Evolutionary conservation across 176 grass and related monocot species (phyloP).

Genomic region (Oryza australiensis): DNA sequence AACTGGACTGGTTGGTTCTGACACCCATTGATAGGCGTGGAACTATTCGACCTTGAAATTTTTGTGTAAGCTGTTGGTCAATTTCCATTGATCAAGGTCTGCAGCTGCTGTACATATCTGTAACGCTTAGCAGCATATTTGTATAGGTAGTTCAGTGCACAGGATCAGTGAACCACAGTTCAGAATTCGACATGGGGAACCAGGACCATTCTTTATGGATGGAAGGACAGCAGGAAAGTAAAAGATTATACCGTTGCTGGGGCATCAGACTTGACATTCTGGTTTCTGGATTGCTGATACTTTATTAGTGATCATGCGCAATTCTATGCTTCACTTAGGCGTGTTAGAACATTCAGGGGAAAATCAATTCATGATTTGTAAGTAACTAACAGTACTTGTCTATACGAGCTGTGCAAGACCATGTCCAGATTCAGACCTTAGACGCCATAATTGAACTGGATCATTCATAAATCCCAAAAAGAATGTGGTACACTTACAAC

Average conservation of each 20-base stretch:
- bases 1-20: constrained; percentile 19
- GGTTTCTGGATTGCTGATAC: constrained; percentile 10
- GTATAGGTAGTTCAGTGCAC: constrained; percentile 32
- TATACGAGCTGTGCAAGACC: not conserved
- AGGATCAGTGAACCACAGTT: constrained; percentile 17
- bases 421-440: not conserved
- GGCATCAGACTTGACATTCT: not conserved
- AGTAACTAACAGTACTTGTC: not conserved
- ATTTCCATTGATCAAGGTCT: constrained; percentile 4
- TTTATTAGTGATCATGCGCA: not conserved
- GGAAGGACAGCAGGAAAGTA: constrained; percentile 19
- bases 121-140: constrained; percentile 27
- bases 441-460: not conserved
- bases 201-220: not conserved
- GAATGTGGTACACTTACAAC: not conserved
- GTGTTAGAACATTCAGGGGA: not conserved
- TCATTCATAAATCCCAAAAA: not conserved
- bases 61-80: constrained; percentile 34
- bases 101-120: constrained; percentile 42
- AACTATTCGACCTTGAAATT: not conserved
- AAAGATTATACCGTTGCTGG: not conserved
- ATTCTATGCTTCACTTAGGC: not conserved
- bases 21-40: not conserved
- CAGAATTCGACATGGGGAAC: not conserved
- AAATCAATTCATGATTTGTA: not conserved